phyloP scores from a whole-genome alignment of 495 filamentous ascomycete genomes.

The Saxophila tyrrhenica region DNA sequence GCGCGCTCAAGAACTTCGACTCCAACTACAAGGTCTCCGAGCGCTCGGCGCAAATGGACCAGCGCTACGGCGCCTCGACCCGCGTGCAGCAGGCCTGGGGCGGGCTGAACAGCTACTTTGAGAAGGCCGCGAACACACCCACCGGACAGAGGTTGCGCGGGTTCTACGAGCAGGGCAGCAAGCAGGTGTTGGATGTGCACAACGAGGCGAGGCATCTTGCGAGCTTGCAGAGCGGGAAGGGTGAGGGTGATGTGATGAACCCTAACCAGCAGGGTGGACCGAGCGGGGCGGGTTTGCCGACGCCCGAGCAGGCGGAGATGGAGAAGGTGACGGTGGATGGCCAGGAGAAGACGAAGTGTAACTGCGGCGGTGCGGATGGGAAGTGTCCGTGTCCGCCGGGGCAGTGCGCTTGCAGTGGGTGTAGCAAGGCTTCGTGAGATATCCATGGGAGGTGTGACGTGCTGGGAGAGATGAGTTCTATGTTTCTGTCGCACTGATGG shows the following conservation, averaged over 20 bases:
- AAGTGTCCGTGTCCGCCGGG: constrained; percentile 32
- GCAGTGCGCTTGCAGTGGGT: constrained; percentile 32
- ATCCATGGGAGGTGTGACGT: background rate
- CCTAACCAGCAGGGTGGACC: constrained; percentile 12
- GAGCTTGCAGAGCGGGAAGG: constrained; percentile 66
- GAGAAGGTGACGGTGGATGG: constrained; percentile 21
- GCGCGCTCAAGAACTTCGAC: constrained; percentile 64
- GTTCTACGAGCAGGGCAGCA: constrained; percentile 71
- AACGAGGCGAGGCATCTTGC: constrained; percentile 76
- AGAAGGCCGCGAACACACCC: constrained; percentile 75
- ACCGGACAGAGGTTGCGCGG: constrained; percentile 73
- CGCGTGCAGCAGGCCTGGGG: constrained; percentile 53
- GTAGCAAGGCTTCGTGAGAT: constrained; percentile 20
- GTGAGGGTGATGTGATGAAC: constrained; percentile 28
- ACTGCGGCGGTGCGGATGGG: constrained; percentile 30
- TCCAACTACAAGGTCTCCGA: constrained; percentile 68
- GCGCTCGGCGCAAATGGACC: constrained; percentile 62
- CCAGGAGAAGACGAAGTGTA: constrained; percentile 35
- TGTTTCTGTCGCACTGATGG: no score
- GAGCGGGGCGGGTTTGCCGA: constrained; percentile 5
- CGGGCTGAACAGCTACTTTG: constrained; percentile 72
- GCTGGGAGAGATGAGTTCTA: no score
- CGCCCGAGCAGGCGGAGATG: constrained; percentile 22
- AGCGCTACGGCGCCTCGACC: constrained; percentile 59
- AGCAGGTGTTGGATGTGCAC: constrained; percentile 88